A percentile compares a stretch with the other conserved stretches of the same genome.
Conservation (phyloP, 805 yeast species). For the Yarrowia divulgata region DNA sequence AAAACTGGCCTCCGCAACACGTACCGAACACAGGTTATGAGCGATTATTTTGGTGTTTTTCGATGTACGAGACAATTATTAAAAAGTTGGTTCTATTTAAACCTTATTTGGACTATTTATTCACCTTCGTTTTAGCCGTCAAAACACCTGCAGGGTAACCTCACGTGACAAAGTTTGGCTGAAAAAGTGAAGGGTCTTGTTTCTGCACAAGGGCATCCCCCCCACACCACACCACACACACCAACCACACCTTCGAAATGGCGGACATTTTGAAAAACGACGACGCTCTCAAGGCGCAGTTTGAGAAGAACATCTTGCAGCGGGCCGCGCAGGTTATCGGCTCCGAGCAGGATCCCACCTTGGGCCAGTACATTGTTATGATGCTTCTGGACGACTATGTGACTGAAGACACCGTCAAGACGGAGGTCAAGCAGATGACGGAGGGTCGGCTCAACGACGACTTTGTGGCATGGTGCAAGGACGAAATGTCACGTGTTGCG, state of each 20-base stretch:
- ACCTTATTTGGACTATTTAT: not conserved
- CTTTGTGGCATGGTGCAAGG: slow-evolving; percentile 33
- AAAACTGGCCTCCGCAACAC: not conserved
- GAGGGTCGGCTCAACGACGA: not conserved
- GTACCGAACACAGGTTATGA: slow-evolving; percentile 6
- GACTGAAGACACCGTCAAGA: slow-evolving; percentile 20
- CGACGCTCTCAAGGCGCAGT: slow-evolving; percentile 25
- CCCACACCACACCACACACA: not conserved
- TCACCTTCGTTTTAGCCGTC: not conserved
- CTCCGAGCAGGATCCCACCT: slow-evolving; percentile 8
- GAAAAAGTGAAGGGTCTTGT: slow-evolving; percentile 4
- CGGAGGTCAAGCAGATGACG: slow-evolving; percentile 21
- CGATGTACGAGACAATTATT: too few species aligned
- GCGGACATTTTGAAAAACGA: slow-evolving; percentile 28
- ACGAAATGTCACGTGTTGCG: slow-evolving; percentile 13
- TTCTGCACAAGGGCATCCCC: too few species aligned
- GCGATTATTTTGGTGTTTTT: not conserved
- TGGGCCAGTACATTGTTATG: slow-evolving; percentile 28
- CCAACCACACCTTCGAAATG: not conserved
- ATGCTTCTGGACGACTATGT: slow-evolving; percentile 28
- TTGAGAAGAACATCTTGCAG: slow-evolving; percentile 14
- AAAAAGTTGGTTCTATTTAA: not conserved
- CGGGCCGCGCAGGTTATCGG: slow-evolving; percentile 19
- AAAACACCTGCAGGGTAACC: not conserved
- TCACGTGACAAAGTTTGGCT: slow-evolving; percentile 28